A percentile compares a stretch with the other conserved stretches of the same genome.
phyloP scores from a whole-genome alignment of 257 asterid species.

The Jacaranda mimosifolia region DNA sequence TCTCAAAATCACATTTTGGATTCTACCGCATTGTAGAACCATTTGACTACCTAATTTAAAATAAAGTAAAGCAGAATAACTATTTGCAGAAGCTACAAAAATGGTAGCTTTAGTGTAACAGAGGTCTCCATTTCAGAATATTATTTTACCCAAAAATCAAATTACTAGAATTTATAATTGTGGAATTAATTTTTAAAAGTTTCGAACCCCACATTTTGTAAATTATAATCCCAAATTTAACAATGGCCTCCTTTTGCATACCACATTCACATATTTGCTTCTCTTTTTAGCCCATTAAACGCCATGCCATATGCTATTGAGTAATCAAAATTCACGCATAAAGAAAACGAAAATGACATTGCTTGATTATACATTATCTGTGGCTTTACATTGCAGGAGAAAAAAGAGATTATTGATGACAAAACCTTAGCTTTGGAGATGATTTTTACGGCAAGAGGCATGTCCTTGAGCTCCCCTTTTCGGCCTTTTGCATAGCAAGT shows the following conservation, averaged over 20 bases:
- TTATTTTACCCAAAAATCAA: background rate
- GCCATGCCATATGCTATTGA: background rate
- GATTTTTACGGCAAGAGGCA: slow-evolving; percentile 90
- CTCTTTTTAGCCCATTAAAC: background rate
- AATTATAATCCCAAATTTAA: slow-evolving; percentile 4
- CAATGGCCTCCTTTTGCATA: background rate
- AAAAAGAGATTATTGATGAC: background rate
- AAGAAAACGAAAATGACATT: background rate
- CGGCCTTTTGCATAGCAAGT: slow-evolving; percentile 83
- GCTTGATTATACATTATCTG: background rate
- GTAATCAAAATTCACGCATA: background rate
- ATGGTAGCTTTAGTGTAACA: background rate
- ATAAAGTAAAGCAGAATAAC: background rate
- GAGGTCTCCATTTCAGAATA: background rate
- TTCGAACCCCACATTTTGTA: background rate
- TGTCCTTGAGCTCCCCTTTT: slow-evolving; percentile 84
- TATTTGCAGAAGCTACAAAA: background rate
- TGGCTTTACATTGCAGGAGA: background rate
- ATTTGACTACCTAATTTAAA: slow-evolving; percentile 20
- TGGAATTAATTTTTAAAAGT: background rate
- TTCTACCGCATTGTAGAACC: background rate
- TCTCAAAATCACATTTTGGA: background rate
- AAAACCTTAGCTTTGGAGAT: slow-evolving; percentile 91
- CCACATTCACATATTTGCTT: background rate
- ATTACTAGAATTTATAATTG: background rate